Base-by-base conservation (phyloP, 768 basidiomycete species). In the Lepiota venenata region DNA sequence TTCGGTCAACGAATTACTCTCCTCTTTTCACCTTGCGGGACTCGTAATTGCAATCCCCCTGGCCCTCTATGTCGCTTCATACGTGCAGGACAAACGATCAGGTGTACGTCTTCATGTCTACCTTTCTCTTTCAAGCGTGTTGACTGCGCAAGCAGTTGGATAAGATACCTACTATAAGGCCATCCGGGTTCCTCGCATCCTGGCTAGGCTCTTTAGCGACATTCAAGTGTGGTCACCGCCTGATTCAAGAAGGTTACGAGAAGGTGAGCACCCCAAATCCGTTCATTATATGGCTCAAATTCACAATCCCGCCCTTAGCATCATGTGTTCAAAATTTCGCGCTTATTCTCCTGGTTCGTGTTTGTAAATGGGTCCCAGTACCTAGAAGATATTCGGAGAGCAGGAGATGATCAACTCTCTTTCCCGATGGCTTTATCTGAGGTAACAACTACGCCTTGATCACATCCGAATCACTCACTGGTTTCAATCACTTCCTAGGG, bases 371-470 rank as follows among this genome's bases (percentile, higher is more conserved):
- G 78, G 1, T 63, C 68, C 0, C 56, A 73, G 21, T 66, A 75
- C 43, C 64, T 82, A 11, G 77, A 83, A 5, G 83, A 84, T 39
- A 60, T 85, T 15, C 72, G 79, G 20, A 66, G 61, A 48, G 71
- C 71, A 0, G 52, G 56, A 0, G 67, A 72, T 2, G 66, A 71
- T 1, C 57, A 69, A 8, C 59, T 74, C 1, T 70, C 66, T 1
- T 65, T 69, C n/a, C 44, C 47, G 2, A 65, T 66, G 11, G 65
- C 67, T 20, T 55, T 62, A 18, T 50, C 58, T 12, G 65, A 69
- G 2, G 71, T 74, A 55, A 18, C 59, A 47, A 15, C 20, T 15
- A 15, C 27, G 12, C 35, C 7, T 21, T 36, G 20, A 43, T 38
- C 6, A 21, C 36, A 6, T 16, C 27, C 25, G 18, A 1, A 16